Conservation (phyloP, 2,329 filamentous ascomycete genomes). For the Xylariaceae sp. region DNA sequence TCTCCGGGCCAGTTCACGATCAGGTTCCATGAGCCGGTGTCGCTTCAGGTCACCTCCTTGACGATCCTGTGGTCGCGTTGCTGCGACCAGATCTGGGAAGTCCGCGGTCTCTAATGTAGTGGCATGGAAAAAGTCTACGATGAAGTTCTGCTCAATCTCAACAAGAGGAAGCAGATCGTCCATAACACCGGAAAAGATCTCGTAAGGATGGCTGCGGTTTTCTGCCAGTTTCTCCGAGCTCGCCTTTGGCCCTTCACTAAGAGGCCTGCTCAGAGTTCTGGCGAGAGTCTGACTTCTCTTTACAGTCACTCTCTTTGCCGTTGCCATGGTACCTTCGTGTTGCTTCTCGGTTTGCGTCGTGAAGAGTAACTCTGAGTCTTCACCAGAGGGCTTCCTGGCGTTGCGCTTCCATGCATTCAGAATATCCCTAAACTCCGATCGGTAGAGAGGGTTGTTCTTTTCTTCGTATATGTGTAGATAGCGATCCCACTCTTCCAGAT, state of each 20-base stretch:
- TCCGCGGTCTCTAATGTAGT: conserved; percentile 77
- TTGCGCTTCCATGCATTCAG: conserved; percentile 74
- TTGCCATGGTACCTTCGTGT: conserved; percentile 65
- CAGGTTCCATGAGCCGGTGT: conserved; percentile 78
- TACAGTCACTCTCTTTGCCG: conserved; percentile 85
- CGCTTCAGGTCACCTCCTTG: conserved; percentile 66
- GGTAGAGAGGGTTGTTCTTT: conserved; percentile 70
- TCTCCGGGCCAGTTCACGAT: conserved; percentile 76
- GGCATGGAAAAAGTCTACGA: conserved; percentile 94
- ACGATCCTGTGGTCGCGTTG: conserved; percentile 60
- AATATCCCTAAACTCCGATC: conserved; percentile 74
- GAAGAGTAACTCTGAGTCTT: conserved; percentile 82
- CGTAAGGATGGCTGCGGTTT: conserved; percentile 66
- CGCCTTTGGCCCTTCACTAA: conserved; percentile 54
- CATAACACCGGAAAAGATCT: conserved; percentile 73
- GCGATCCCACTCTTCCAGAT: conserved; percentile 73
- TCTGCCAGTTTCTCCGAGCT: conserved; percentile 55
- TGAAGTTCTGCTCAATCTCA: conserved; percentile 92
- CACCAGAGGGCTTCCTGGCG: conserved; percentile 66
- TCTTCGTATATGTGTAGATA: conserved; percentile 76
- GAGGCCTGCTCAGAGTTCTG: conserved; percentile 62
- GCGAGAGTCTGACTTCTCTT: conserved; percentile 87
- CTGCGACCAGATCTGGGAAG: conserved; percentile 73
- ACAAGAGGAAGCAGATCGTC: conserved; percentile 79
- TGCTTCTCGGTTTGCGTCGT: conserved; percentile 80